Evolutionary conservation across 768 basidiomycete species (phyloP).

Genomic region (Podaxis sp.): DNA sequence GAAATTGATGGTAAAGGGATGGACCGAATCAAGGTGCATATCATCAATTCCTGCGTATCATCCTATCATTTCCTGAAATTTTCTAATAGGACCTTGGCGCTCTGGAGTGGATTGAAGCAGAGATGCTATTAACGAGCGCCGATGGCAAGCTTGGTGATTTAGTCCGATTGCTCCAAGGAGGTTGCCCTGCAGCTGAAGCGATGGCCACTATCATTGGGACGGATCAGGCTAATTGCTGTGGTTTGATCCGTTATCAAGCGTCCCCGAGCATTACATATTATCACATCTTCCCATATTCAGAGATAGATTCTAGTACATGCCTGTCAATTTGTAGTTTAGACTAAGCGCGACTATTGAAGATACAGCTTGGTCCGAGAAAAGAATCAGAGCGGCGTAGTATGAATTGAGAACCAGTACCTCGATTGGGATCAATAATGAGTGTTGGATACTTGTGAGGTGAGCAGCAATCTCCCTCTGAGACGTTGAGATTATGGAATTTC

Average conservation of each 20-base stretch:
- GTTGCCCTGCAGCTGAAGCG: neutral
- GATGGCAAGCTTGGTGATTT: neutral
- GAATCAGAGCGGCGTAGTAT: too few relatives aligned
- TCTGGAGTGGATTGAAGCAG: neutral
- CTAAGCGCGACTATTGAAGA: neutral
- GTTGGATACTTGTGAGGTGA: too few relatives aligned
- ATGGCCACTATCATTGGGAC: slow-evolving; percentile 3
- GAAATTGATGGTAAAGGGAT: neutral
- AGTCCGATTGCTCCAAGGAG: neutral
- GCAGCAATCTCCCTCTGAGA: too few relatives aligned
- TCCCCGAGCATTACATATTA: neutral
- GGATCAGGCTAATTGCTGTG: slow-evolving; percentile 3
- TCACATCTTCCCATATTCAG: slow-evolving; percentile 8
- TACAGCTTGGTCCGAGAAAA: neutral
- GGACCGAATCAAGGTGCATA: neutral
- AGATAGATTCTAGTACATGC: neutral
- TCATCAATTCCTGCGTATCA: neutral
- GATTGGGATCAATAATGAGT: too few relatives aligned
- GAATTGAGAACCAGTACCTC: too few relatives aligned
- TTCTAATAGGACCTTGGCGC: neutral
- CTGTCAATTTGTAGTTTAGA: slow-evolving; percentile 4
- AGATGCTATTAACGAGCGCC: neutral
- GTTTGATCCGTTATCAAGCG: neutral
- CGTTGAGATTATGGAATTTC: too few relatives aligned
- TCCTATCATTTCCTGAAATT: neutral